Evolutionary conservation across 768 basidiomycete species (phyloP), one percentile per base, ranked within the genome.

Genomic region (Wakefieldia striispora): DNA sequence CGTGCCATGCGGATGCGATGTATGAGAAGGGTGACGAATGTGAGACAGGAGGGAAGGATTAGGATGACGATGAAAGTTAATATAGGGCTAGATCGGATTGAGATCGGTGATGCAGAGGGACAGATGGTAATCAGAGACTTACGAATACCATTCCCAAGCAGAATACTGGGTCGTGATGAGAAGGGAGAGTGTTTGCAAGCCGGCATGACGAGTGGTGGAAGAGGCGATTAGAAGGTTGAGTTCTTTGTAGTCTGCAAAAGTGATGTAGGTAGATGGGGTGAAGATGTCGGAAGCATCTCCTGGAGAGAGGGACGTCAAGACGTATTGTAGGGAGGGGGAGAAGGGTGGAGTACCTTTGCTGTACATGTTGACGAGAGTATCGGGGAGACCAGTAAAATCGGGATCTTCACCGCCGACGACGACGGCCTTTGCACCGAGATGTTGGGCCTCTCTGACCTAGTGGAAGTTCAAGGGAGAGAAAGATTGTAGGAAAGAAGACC

Each of bases 71-170:
- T 73, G 62, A 93, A 91, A 10, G 91, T 92, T 48, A 93, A 75
- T 55, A 92, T 87, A 13, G 91, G 91, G 43, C 89, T 91, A 13
- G 34, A 54, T 12, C 33, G 24, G 52, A 34, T 45, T 51, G 49
- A 35, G 41, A 47, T 46, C 23, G 56, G 51, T 19, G 39, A 48
- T 14, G 40, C n/a, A 14, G n/a, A 20, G 16, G 31, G 51, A 42
- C 56, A 21, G 42, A 38, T 19, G 38, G 38, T 19, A 40, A 14
- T 2, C 12, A 14, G 6, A 29, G 34, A 48, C 83, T 56, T 59
- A 91, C 89, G 88, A 91, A 63, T 91, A 92, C 91, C 92, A 95
- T 62, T 93, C 90, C 85, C 91, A 94, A 37, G 85, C 81, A 13
- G 87, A 85, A 61, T 85, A 87, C 54, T 89, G 86, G 5, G 86